Conservation (phyloP, 2,329 filamentous ascomycete species). For the Penicillium sp. region DNA sequence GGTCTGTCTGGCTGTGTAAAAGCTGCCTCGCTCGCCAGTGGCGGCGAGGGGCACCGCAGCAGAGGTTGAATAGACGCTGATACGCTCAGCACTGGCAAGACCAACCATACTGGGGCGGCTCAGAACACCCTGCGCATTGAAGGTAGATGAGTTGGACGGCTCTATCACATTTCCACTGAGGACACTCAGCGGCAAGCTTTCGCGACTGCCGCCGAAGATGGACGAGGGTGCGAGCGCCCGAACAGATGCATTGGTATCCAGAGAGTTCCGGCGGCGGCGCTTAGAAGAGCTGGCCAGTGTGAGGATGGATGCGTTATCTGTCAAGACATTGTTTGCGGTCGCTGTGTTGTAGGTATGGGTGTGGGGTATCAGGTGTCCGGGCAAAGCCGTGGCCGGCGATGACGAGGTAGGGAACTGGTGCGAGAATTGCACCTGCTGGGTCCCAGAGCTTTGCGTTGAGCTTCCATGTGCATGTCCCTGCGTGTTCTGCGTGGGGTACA, state of each 20-base stretch:
- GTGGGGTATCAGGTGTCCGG: conserved; percentile 53
- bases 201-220: conserved; percentile 60
- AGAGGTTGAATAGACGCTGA: conserved; percentile 70
- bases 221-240: conserved; percentile 61
- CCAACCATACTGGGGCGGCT: conserved; percentile 52
- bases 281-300: conserved; percentile 63
- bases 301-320: conserved; percentile 62
- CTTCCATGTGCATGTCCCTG: conserved; percentile 32
- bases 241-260: conserved; percentile 63
- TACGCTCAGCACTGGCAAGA: conserved; percentile 55
- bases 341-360: conserved; percentile 56
- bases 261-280: conserved; percentile 57
- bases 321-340: conserved; percentile 60
- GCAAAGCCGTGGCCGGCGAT: conserved; percentile 57
- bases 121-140: conserved; percentile 38
- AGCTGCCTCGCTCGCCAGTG: conserved; percentile 72
- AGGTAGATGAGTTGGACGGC: conserved; percentile 39
- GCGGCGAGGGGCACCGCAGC: conserved; percentile 58
- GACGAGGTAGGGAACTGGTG: conserved; percentile 54
- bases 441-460: conserved; percentile 36
- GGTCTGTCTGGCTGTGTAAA: conserved; percentile 61
- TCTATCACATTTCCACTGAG: conserved; percentile 53
- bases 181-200: conserved; percentile 60
- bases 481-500: conserved; percentile 34
- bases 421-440: conserved; percentile 50